These are phyloP conservation scores for Avicennia marina DNA, from an alignment of 257 asterid species.

Conservation along the genomic window DNA sequence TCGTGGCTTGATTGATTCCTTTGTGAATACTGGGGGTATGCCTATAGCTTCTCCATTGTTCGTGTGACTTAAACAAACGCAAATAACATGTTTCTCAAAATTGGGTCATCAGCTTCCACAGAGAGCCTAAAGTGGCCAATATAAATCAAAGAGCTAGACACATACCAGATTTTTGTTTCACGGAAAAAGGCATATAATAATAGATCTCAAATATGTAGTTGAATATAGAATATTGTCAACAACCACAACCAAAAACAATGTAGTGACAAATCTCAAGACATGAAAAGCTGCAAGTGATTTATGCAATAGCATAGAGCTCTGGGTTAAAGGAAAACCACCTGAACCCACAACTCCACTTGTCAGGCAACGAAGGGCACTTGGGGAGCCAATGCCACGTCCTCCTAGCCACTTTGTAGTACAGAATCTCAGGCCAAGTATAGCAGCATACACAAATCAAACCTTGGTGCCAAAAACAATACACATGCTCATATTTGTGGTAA, in stretches of 20 bases:
- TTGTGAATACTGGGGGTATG: neutral
- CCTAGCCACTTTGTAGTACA: constrained; percentile 52
- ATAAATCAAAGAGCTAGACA: neutral
- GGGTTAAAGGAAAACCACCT: constrained; percentile 79
- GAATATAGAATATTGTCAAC: too few species aligned
- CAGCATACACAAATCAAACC: constrained; percentile 72
- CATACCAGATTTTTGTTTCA: neutral
- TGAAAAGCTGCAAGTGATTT: neutral
- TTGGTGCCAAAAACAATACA: constrained; percentile 76
- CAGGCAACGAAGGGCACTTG: constrained; percentile 62
- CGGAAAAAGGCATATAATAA: neutral
- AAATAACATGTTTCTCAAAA: neutral
- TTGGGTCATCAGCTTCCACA: neutral
- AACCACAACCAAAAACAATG: neutral
- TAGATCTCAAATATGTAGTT: too few species aligned
- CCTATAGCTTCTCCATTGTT: neutral
- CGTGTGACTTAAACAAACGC: neutral
- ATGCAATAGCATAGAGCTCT: constrained; percentile 35
- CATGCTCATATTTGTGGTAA: constrained; percentile 76
- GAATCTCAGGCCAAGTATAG: constrained; percentile 77
- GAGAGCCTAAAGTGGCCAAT: neutral
- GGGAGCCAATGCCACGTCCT: constrained; percentile 89
- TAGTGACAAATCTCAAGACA: neutral
- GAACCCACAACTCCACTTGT: constrained; percentile 88
- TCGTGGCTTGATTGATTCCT: neutral